Percentiles rank a stretch among this genome's conserved stretches.
Evolutionary conservation across 345 rosid genomes (phyloP).

Genomic region (Abelmoschus esculentus): DNA sequence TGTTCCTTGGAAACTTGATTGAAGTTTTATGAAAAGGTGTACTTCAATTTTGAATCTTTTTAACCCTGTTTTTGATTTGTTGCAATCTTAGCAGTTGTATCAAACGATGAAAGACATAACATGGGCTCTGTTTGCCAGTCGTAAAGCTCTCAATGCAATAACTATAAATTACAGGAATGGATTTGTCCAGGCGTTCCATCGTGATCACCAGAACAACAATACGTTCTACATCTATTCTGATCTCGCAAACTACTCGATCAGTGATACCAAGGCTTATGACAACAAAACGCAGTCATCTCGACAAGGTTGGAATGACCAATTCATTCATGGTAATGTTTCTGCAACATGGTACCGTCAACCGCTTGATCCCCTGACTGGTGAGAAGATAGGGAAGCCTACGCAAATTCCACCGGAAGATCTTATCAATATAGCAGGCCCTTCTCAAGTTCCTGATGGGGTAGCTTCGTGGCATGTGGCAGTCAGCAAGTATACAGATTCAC

Average conservation of each 20-base stretch:
- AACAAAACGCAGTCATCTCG: conserved; percentile 25
- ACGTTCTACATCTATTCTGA: conserved; percentile 89
- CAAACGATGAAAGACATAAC: conserved; percentile 83
- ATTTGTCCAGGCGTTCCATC: conserved; percentile 95
- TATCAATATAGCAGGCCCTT: conserved; percentile 83
- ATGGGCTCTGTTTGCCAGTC: conserved; percentile 91
- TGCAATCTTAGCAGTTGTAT: conserved; percentile 49
- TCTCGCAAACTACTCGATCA: conserved; percentile 77
- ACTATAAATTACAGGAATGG: conserved; percentile 88
- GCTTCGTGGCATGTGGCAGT: conserved; percentile 99
- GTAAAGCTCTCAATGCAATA: conserved; percentile 88
- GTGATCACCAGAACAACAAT: conserved; percentile 79
- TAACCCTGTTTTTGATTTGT: conserved; percentile 6
- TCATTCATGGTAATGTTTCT: conserved; percentile 63
- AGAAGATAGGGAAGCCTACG: conserved; percentile 59
- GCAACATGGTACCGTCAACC: conserved; percentile 88
- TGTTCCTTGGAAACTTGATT: not conserved
- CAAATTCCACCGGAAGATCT: conserved; percentile 80
- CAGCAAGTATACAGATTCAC: conserved; percentile 82
- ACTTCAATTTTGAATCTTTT: not conserved
- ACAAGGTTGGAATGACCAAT: conserved; percentile 62
- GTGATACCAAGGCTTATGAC: conserved; percentile 25
- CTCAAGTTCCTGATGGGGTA: conserved; percentile 86
- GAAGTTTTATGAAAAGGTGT: not conserved
- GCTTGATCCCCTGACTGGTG: conserved; percentile 73